Evolutionary conservation across 1,139 yeast genomes (phyloP).

Genomic region (Hyphopichia wangnamkhiaoensis): DNA sequence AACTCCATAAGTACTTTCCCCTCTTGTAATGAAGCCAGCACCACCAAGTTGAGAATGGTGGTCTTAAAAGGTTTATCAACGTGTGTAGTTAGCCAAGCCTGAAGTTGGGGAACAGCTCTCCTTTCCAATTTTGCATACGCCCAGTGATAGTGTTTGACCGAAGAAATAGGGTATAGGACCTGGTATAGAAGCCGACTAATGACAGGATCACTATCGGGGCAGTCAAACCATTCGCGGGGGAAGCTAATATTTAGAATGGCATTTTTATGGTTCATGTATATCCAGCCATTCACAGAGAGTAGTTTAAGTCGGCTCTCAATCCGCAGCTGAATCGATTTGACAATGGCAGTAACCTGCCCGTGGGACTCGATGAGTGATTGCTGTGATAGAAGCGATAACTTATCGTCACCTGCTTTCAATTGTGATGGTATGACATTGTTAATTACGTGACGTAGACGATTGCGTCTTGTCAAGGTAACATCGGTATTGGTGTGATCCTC

Average conservation of each 20-base stretch:
- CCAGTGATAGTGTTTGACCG: conserved; percentile 47
- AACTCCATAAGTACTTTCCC: not conserved
- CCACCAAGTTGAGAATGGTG: not conserved
- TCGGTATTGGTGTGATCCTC: conserved; percentile 70
- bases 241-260: no score
- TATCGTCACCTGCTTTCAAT: not conserved
- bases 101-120: conserved; percentile 27
- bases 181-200: conserved; percentile 36
- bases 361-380: conserved; percentile 16
- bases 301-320: no score
- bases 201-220: conserved; percentile 19
- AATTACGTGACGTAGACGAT: conserved; percentile 42
- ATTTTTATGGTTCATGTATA: no score
- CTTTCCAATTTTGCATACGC: conserved; percentile 45
- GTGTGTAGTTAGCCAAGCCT: conserved; percentile 7
- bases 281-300: no score
- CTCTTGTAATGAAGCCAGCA: no score
- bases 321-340: not conserved
- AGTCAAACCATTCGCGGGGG: not conserved
- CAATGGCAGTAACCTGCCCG: conserved; percentile 11
- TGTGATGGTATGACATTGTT: conserved; percentile 26
- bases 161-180: conserved; percentile 34
- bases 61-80: not conserved
- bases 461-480: conserved; percentile 54
- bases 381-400: conserved; percentile 3